Evolutionary conservation across 768 basidiomycete species (phyloP).

Genomic region (Tricholoma flavovirens): DNA sequence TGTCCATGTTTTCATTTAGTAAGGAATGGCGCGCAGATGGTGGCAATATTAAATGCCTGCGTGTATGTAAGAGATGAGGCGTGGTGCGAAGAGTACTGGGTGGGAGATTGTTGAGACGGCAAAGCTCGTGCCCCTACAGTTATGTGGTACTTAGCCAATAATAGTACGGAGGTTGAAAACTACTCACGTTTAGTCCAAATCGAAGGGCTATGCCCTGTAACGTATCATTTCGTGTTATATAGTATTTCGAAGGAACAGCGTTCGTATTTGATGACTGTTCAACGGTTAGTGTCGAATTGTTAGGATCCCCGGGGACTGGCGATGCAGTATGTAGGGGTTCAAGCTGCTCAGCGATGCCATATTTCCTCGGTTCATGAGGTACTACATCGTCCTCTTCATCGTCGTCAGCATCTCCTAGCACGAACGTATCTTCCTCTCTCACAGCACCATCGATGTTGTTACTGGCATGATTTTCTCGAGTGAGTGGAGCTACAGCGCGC

Average conservation of each 20-base stretch:
- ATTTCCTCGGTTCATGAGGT: background rate
- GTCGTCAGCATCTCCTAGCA: slow-evolving; percentile 61
- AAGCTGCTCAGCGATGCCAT: background rate
- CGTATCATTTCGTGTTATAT: slow-evolving; percentile 53
- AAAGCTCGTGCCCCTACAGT: slow-evolving; percentile 50
- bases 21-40: slow-evolving; percentile 28
- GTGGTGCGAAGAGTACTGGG: slow-evolving; percentile 60
- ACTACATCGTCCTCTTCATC: slow-evolving; percentile 30
- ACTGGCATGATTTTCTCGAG: background rate
- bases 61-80: slow-evolving; percentile 71
- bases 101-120: slow-evolving; percentile 62
- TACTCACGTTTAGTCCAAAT: slow-evolving; percentile 55
- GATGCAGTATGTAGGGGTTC: background rate
- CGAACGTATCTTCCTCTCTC: slow-evolving; percentile 57
- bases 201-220: slow-evolving; percentile 59
- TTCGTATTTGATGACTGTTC: background rate
- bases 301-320: slow-evolving; percentile 1
- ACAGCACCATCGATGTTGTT: slow-evolving; percentile 48
- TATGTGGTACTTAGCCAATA: background rate
- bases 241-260: slow-evolving; percentile 36
- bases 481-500: slow-evolving; percentile 7
- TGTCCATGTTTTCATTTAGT: slow-evolving; percentile 15
- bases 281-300: background rate
- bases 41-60: slow-evolving; percentile 51
- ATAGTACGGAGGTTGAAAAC: background rate